Base-by-base conservation (phyloP, 1,284 basidiomycete species). In the Stereum hirsutum region DNA sequence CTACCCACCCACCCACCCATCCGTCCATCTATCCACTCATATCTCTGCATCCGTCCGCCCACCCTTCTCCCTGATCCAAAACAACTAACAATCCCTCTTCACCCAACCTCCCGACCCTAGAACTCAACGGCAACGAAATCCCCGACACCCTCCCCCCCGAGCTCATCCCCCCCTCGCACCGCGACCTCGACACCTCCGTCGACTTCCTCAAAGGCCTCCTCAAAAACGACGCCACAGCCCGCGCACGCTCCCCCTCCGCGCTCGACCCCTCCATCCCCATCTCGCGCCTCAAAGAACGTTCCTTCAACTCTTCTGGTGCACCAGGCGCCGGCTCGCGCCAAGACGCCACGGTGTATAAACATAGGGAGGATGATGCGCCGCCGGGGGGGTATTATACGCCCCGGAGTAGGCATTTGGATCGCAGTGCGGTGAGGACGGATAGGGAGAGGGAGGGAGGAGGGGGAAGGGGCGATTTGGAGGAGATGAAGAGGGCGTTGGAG, bases 281-380 rank as follows among this genome's bases (percentile, higher is more conserved):
- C 5, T 84, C 81, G 1, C 75, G 73, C 46, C 61, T 80, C 26
- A 83, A 84, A 54, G 70, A 78, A 39, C 81, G 83, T 4, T 89
- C 87, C 0, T 85, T 92, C 59, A 70, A 75, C 52, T 65, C 73
- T 48, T 62, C 70, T 28, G 59, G 71, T 1, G 65, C 75, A 1
- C 62, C 73, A 1, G 64, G 74, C 7, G 78, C 79, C 7, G 71
- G 76, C 14, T 69, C 72, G 17, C 74, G 84, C 26, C 82, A 82
- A 54, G 95, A 99, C 59, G 95, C 91, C 4, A 89, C 91, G 0
- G 86, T 93, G 36, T 99, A 97, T 72, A 91, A 90, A 57, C 87
- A 97, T 64, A 79, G 81, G 20, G 81, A 87, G 42, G 60, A 68
- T 2, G 71, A 74, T 31, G 72, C 75, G 4, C 62, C 71, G 1